Conservation (phyloP, 2,329 filamentous ascomycete species). For the Nemania abortiva region DNA sequence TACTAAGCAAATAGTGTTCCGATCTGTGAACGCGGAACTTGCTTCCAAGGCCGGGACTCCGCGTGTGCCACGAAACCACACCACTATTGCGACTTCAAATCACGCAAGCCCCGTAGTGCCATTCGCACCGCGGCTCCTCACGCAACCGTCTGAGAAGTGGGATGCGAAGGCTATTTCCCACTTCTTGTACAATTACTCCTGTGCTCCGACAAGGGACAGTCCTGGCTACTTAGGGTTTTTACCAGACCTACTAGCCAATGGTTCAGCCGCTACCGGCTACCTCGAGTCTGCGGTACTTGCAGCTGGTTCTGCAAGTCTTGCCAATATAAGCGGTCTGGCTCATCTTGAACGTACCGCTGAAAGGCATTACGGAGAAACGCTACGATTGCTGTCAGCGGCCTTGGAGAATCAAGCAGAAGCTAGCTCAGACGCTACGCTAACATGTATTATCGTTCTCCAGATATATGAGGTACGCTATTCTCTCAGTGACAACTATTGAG, state of each 20-base stretch:
- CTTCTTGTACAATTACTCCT: constrained; percentile 31
- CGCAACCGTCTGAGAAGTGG: constrained; percentile 31
- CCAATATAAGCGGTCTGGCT: constrained; percentile 26
- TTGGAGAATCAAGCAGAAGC: constrained; percentile 17
- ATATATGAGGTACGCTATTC: constrained; percentile 28
- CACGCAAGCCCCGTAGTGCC: background rate
- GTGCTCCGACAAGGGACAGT: constrained; percentile 16
- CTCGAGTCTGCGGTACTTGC: constrained; percentile 31
- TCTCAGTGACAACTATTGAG: background rate
- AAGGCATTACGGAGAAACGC: constrained; percentile 27
- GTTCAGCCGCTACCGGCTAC: background rate
- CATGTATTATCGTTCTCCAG: constrained; percentile 27
- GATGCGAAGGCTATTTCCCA: constrained; percentile 24
- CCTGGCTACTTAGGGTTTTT: constrained; percentile 28
- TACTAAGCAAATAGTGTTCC: constrained; percentile 24
- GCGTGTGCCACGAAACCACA: background rate
- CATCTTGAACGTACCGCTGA: constrained; percentile 20
- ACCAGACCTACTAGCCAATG: constrained; percentile 18
- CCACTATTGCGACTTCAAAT: background rate
- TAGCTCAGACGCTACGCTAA: constrained; percentile 22
- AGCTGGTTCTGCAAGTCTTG: constrained; percentile 33
- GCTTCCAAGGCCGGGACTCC: constrained; percentile 5
- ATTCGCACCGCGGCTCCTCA: constrained; percentile 15
- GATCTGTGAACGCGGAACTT: constrained; percentile 19
- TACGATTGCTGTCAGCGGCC: constrained; percentile 17